phyloP scores from a whole-genome alignment of 306 rosid species.

The Prinsepia uniflora region DNA sequence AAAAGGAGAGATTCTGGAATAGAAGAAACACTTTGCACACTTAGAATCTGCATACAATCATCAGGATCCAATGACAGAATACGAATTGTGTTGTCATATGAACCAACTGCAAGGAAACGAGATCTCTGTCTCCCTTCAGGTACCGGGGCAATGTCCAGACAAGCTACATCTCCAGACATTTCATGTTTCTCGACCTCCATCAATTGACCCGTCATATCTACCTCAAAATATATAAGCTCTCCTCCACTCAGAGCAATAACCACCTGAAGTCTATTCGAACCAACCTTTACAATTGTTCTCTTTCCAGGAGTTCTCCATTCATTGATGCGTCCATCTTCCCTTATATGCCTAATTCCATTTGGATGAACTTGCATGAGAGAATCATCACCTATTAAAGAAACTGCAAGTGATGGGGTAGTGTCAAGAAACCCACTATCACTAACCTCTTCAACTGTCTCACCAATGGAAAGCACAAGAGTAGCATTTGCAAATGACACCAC shows the following conservation, averaged over 20 bases:
- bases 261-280: slow-evolving; percentile 90
- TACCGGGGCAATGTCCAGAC: slow-evolving; percentile 90
- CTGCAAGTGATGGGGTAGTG: slow-evolving; percentile 90
- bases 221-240: slow-evolving; percentile 91
- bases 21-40: slow-evolving; percentile 88
- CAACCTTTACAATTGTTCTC: slow-evolving; percentile 85
- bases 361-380: slow-evolving; percentile 99
- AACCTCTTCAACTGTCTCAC: slow-evolving; percentile 98
- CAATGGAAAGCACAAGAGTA: slow-evolving; percentile 93
- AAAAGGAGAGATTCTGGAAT: slow-evolving; percentile 95
- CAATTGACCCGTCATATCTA: slow-evolving; percentile 89
- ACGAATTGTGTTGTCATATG: slow-evolving; percentile 83
- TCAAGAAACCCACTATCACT: slow-evolving; percentile 95
- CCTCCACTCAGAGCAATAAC: slow-evolving; percentile 96
- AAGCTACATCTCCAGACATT: slow-evolving; percentile 95
- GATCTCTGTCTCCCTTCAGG: slow-evolving; percentile 96
- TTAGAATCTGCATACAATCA: slow-evolving; percentile 83
- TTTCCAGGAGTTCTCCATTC: slow-evolving; percentile 99
- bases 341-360: slow-evolving; percentile 96
- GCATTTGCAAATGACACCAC: slow-evolving; percentile 95
- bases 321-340: slow-evolving; percentile 95
- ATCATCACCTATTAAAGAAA: slow-evolving; percentile 97
- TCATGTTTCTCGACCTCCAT: slow-evolving; percentile 97
- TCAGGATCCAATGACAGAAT: slow-evolving; percentile 92
- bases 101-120: slow-evolving; percentile 94